A percentile compares a stretch with the other conserved stretches of the same genome.
Conservation (phyloP, 257 asterid genomes). For the Primulina huaijiensis region DNA sequence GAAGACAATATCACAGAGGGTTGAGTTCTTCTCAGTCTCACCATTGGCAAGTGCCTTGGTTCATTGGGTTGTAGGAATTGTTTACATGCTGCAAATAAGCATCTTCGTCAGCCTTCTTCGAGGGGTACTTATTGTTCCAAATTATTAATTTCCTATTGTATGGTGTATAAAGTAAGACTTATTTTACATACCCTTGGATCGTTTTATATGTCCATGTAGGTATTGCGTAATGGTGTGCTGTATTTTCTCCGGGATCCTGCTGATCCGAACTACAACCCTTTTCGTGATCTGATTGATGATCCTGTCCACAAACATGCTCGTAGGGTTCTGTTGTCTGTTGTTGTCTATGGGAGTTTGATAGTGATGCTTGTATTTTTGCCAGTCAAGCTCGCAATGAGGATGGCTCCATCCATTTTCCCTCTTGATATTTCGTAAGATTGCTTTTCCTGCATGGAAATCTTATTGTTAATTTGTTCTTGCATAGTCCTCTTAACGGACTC, state of each 20-base stretch:
- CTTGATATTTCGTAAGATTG: constrained; percentile 92
- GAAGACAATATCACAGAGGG: constrained; percentile 83
- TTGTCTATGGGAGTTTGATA: constrained; percentile 93
- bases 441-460: constrained; percentile 11
- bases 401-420: constrained; percentile 87
- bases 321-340: constrained; percentile 87
- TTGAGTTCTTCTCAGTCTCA: constrained; percentile 89
- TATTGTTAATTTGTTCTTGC: background rate
- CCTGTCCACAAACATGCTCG: constrained; percentile 99
- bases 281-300: constrained; percentile 96
- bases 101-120: constrained; percentile 99
- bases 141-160: background rate
- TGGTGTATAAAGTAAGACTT: background rate
- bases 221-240: constrained; percentile 89
- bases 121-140: constrained; percentile 57
- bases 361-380: constrained; percentile 97
- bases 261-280: constrained; percentile 97
- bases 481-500: constrained; percentile 15
- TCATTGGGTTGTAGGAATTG: constrained; percentile 98
- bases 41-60: constrained; percentile 96
- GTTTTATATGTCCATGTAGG: constrained; percentile 44
- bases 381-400: constrained; percentile 91
- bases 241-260: constrained; percentile 99
- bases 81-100: constrained; percentile 97
- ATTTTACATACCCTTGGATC: constrained; percentile 13